Conservation (phyloP, 805 yeast genomes). For the Tetrapisispora arboricola region DNA sequence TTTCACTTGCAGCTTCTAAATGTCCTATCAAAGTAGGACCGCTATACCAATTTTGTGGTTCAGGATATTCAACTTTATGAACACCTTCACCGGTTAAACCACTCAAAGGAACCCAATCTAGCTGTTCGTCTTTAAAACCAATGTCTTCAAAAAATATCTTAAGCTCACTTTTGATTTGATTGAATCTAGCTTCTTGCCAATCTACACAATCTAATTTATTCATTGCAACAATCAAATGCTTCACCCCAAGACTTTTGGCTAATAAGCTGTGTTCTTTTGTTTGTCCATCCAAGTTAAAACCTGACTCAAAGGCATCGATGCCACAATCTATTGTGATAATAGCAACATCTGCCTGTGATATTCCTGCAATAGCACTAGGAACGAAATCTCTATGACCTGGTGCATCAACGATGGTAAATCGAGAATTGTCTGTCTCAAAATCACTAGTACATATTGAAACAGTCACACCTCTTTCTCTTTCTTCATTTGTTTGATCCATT, state of each 20-base stretch:
- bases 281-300: slow-evolving; percentile 97
- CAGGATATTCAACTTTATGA: slow-evolving; percentile 54
- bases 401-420: slow-evolving; percentile 95
- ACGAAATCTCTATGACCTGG: slow-evolving; percentile 99
- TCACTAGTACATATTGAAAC: slow-evolving; percentile 96
- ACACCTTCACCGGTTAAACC: slow-evolving; percentile 96
- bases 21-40: slow-evolving; percentile 84
- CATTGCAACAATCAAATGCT: slow-evolving; percentile 80
- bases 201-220: slow-evolving; percentile 80
- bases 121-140: slow-evolving; percentile 76
- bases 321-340: slow-evolving; percentile 92
- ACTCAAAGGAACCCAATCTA: slow-evolving; percentile 88
- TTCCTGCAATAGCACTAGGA: slow-evolving; percentile 97
- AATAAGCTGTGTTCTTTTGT: slow-evolving; percentile 93
- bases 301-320: slow-evolving; percentile 97
- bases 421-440: slow-evolving; percentile 88
- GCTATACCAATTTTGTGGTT: slow-evolving; percentile 68
- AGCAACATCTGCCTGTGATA: slow-evolving; percentile 98
- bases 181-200: slow-evolving; percentile 90
- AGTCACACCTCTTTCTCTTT: slow-evolving; percentile 96
- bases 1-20: slow-evolving; percentile 44
- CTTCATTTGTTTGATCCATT: slow-evolving; percentile 97
- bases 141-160: slow-evolving; percentile 65
- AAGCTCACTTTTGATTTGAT: slow-evolving; percentile 80
- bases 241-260: slow-evolving; percentile 95